Conservation (phyloP, 768 basidiomycete species). For the Leucogyrophana mollusca region DNA sequence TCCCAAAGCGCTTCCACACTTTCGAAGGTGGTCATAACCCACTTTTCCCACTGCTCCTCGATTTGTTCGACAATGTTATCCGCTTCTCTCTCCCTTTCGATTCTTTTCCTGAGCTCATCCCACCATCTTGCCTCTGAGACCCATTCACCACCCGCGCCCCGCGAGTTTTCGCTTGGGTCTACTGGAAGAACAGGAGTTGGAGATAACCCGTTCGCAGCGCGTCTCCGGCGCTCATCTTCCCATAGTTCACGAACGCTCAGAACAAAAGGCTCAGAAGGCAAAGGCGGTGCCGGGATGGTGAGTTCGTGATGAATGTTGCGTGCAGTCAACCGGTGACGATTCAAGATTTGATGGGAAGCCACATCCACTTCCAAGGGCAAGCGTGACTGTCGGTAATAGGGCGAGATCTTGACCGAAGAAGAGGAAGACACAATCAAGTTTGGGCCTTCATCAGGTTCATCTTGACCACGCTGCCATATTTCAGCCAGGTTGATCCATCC, state of each 20-base stretch:
- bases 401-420: slow-evolving; percentile 44
- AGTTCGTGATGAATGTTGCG: slow-evolving; percentile 69
- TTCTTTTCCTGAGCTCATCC: slow-evolving; percentile 64
- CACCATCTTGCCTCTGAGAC: slow-evolving; percentile 72
- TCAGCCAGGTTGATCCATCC: slow-evolving; percentile 79
- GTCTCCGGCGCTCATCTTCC: slow-evolving; percentile 89
- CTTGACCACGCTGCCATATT: slow-evolving; percentile 54
- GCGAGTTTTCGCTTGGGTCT: slow-evolving; percentile 62
- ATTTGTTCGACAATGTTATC: slow-evolving; percentile 20
- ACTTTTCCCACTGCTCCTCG: slow-evolving; percentile 57
- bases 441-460: slow-evolving; percentile 14
- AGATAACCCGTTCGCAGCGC: slow-evolving; percentile 61
- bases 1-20: slow-evolving; percentile 89
- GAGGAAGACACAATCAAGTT: slow-evolving; percentile 9
- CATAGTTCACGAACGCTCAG: slow-evolving; percentile 90
- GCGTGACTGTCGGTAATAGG: slow-evolving; percentile 65
- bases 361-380: slow-evolving; percentile 83
- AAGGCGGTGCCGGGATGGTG: slow-evolving; percentile 51
- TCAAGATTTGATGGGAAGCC: slow-evolving; percentile 79
- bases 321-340: slow-evolving; percentile 63
- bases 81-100: slow-evolving; percentile 44
- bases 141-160: slow-evolving; percentile 63
- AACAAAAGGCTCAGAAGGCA: slow-evolving; percentile 72
- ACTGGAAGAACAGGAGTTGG: slow-evolving; percentile 74
- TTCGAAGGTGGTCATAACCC: slow-evolving; percentile 87